Evolutionary conservation across 768 basidiomycete species (phyloP), one percentile per base, ranked within the genome.

Genomic region (Coprinellus micaceus): DNA sequence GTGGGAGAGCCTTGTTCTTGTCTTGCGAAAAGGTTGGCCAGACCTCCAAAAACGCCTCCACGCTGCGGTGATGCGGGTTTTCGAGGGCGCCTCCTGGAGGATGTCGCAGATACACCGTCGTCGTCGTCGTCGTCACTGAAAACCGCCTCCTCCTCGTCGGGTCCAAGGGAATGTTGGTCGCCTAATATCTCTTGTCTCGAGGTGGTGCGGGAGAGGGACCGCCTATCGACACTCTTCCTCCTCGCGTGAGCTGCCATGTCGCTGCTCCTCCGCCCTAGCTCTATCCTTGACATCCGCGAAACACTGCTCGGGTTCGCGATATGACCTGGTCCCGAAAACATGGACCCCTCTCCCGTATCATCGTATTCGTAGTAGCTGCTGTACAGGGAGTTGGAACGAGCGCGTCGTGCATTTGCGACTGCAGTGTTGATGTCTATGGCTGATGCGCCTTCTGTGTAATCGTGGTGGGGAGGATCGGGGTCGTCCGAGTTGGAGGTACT

Each of bases 381-480:
- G 62, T 82, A 79, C 50, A 84, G 83, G 4, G 91, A 91, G 63
- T 89, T 82, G 19, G 84, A 80, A 40, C 88, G 78, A n/a, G 81
- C 70, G 29, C 72, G 78, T 41, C 77, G 75, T 51, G 63, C 75
- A 59, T 77, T 80, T 33, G 72, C 71, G n/a, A 87, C 62, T 17
- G 81, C 91, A 60, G 76, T 69, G 56, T 81, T 70, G 43, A 95
- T 91, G 58, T 92, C 92, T 28, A 83, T 74, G 6, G 83, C 76
- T 11, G 89, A 86, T 30, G 92, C 92, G 39, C 91, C 91, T 63
- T 94, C 92, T 1, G 92, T 93, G 67, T 94, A 94, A 73, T 94
- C 92, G 54, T 80, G 64, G 19, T 61, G 43, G 24, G 55, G 58
- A 58, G 22, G 62, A 57, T 26, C 47, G 26, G 39, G 28, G 4